Conservation (phyloP, 441 rosid genomes). For the Euphorbia celastroides region DNA sequence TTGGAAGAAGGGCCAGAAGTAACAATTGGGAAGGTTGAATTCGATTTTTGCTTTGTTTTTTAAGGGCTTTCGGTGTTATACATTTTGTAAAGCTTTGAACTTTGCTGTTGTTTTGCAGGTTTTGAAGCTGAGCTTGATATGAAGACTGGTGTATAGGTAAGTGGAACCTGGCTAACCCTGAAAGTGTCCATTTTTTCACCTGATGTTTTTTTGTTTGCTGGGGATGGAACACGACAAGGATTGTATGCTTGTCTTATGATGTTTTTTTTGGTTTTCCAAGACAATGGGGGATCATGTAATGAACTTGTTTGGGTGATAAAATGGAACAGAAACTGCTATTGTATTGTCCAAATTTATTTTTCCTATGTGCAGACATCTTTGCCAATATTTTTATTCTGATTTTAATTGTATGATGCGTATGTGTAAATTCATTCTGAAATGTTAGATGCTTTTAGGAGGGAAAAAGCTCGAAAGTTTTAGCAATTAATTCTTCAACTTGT, state of each 20-base stretch:
- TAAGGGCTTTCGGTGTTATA: too few relatives aligned
- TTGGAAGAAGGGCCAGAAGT: conserved; percentile 85
- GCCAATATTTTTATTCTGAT: too few relatives aligned
- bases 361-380: background rate
- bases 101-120: background rate
- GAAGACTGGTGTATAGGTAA: conserved; percentile 17
- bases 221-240: background rate
- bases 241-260: too few relatives aligned
- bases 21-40: conserved; percentile 15
- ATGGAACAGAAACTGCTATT: background rate
- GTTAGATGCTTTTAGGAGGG: background rate
- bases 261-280: background rate
- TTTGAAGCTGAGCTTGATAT: background rate
- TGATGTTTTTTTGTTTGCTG: background rate
- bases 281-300: conserved; percentile 14
- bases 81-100: background rate
- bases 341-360: background rate
- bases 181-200: conserved; percentile 9
- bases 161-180: conserved; percentile 2
- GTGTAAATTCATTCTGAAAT: background rate
- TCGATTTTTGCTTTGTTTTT: background rate
- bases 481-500: too few relatives aligned
- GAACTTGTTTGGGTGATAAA: conserved; percentile 3
- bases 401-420: too few relatives aligned
- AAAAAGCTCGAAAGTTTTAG: too few relatives aligned